Percentiles rank a stretch among this genome's conserved stretches.
Evolutionary conservation across 2,329 filamentous ascomycete genomes (phyloP).

Genomic region (Colletotrichum lini): DNA sequence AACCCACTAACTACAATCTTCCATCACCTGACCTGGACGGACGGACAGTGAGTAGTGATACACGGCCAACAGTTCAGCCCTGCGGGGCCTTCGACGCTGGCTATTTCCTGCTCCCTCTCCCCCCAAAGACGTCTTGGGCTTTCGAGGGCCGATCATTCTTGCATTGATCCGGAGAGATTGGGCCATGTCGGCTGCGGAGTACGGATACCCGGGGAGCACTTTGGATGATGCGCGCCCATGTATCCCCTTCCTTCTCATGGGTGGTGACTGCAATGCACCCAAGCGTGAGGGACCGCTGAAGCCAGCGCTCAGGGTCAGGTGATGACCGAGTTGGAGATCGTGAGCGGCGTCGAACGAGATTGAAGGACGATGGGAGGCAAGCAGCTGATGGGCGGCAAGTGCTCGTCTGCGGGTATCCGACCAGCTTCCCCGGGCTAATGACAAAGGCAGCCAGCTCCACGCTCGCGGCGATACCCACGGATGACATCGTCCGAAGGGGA

Average conservation of each 20-base stretch:
- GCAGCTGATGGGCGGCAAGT: neutral
- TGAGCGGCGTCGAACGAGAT: conserved; percentile 22
- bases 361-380: conserved; percentile 24
- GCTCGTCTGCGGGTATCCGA: neutral
- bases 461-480: conserved; percentile 11
- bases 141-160: neutral
- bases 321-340: conserved; percentile 5
- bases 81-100: neutral
- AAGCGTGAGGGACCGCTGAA: neutral
- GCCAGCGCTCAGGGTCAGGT: conserved; percentile 6
- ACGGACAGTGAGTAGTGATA: no score
- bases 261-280: no score
- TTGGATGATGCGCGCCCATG: conserved; percentile 25
- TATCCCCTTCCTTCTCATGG: neutral
- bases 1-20: neutral
- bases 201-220: neutral
- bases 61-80: conserved; percentile 26
- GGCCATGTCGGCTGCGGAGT: conserved; percentile 5
- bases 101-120: no score
- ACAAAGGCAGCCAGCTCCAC: neutral
- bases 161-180: conserved; percentile 31
- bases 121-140: no score
- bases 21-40: no score
- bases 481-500: conserved; percentile 7
- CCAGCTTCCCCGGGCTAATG: conserved; percentile 8